Conservation (phyloP, 2,329 filamentous ascomycete species). For the Bretziella fagacearum region DNA sequence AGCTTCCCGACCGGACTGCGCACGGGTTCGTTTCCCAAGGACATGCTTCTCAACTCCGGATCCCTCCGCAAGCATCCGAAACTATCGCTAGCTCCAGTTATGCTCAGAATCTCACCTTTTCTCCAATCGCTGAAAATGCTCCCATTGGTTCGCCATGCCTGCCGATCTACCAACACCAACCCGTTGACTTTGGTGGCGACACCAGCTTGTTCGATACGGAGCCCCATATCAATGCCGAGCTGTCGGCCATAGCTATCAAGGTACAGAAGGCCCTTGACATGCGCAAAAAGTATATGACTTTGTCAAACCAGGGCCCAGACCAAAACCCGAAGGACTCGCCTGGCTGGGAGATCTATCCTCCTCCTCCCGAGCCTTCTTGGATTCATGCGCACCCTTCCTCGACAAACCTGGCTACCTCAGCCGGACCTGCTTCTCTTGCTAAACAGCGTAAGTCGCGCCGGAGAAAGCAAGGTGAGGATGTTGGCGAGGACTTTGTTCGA, state of each 20-base stretch:
- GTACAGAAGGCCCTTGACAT: conserved; percentile 81
- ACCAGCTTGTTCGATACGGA: conserved; percentile 49
- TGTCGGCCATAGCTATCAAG: conserved; percentile 73
- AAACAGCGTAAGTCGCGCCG: conserved; percentile 18
- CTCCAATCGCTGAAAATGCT: neutral
- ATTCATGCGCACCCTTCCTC: conserved; percentile 24
- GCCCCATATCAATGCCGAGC: conserved; percentile 64
- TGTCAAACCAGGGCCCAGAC: conserved; percentile 64
- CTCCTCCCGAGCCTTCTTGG: conserved; percentile 85
- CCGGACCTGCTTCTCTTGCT: conserved; percentile 16
- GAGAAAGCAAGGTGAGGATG: conserved; percentile 75
- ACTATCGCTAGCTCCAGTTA: neutral
- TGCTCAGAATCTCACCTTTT: neutral
- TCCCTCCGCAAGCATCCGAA: neutral
- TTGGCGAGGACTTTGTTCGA: conserved; percentile 83
- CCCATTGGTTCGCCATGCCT: too few species aligned
- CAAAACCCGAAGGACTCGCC: conserved; percentile 81
- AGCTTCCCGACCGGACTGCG: neutral
- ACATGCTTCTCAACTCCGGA: conserved; percentile 3
- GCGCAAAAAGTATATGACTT: conserved; percentile 69
- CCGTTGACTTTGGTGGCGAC: conserved; percentile 13
- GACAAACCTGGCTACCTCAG: conserved; percentile 9
- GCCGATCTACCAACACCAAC: conserved; percentile 1
- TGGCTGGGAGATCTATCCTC: conserved; percentile 76
- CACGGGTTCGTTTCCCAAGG: conserved; percentile 4